Evolutionary conservation across 805 yeast genomes (phyloP), one percentile per base, ranked within the genome.

Genomic region (Ogataea philodendri): DNA sequence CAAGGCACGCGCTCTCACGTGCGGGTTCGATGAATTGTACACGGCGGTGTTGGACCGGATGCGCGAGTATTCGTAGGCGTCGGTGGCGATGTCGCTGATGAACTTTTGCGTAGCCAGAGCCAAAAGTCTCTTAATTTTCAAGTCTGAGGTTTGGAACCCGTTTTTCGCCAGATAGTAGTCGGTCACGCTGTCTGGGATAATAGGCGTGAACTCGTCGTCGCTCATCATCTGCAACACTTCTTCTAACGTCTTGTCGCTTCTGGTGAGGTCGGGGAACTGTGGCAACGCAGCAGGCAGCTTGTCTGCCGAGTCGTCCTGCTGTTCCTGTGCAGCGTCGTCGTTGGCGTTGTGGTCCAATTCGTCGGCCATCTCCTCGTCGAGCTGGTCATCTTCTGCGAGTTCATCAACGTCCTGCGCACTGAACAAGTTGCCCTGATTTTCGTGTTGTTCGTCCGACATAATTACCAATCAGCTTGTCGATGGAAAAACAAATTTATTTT

Each of bases 91-190:
- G 57, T 93, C 98, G 42, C 89, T 78, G 17, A 93, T 74, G 58
- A 93, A 93, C 56, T 93, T 93, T 54, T 94, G 98, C 0, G 98
- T 93, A 1, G 98, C 97, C 38, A 93, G 67, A 0, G 97, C 97
- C 31, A 93, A 67, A 22, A 93, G 65, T 35, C 97, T 70, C 59
- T 88, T 89, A 39, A 84, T 77, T 39, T 88, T 73, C 9, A 76
- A 65, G 56, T 90, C 95, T 24, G 81, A 70, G 17, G 93, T 77
- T 40, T 81, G 82, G 51, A 93, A 80, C 24, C 97, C 97, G 44
- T 87, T 82, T 52, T 82, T 81, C 7, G 51, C 45, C 11, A 90
- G 63, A 52, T 90, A 93, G 57, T 88, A 93, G 55, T 90, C 97
- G 0, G 96, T 84, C 8, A 93, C 97, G 0, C 95, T 89, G 57